Evolutionary conservation across 2,329 filamentous ascomycete genomes (phyloP), one percentile per base, ranked within the genome.

Genomic region (Neoarthrinium moseri): DNA sequence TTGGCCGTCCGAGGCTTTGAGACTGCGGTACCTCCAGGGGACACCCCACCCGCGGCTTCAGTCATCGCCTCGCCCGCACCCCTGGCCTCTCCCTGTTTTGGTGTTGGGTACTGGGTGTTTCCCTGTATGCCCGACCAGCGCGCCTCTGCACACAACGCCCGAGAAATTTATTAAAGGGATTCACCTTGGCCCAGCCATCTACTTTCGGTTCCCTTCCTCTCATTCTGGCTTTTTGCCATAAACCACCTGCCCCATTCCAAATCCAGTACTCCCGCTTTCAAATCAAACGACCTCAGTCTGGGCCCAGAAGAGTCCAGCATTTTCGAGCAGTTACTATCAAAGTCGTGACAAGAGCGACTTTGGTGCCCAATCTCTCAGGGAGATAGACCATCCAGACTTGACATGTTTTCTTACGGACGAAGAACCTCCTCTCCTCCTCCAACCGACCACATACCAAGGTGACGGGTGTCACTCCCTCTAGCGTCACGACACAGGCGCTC

Each of bases 371-470:
- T 58, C 57, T 57, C 50, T 55, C 54, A 54, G 51, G 54, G 65
- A 63, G 64, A 68, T 68, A 65, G 58, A 66, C 66, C 64, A 60
- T 56, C 58, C 60, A 56, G 63, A 60, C 59, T 68, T 73, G 70
- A 71, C 69, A 81, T 81, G 78, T 81, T 77, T 66, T 72, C 73
- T 68, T 69, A 70, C 73, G 71, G 70, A 75, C 74, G 68, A 74
- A 69, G 69, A 61, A 69, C 67, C 66, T 72, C 69, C 65, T 75
- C 72, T 67, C 74, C 71, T 73, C 75, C 73, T 72, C 74, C 74
- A 63, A 74, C 75, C 76, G 75, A 79, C 71, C 73, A 76, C 72
- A 79, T 77, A 78, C 74, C 75, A 72, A 78, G 78, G 77, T 81
- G 78, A 81, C 76, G 66, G 69, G 70, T 64, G 62, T 71, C 67